Evolutionary conservation across 768 basidiomycete species (phyloP).

Genomic region (Tephrocybe sp.): DNA sequence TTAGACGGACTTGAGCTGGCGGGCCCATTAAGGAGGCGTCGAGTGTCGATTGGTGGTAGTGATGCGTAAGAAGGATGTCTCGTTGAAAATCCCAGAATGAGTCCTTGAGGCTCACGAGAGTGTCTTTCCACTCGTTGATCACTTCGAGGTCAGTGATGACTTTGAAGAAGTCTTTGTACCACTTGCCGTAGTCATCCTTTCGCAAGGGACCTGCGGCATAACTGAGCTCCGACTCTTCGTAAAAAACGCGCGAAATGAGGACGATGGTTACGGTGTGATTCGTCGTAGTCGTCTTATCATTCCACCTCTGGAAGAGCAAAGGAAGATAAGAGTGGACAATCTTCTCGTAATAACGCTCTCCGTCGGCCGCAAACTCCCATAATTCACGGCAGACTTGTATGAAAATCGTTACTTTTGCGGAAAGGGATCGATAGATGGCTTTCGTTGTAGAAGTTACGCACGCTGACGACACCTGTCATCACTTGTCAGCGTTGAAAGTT

Average conservation of each 20-base stretch:
- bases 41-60: constrained; percentile 70
- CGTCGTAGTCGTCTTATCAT: constrained; percentile 55
- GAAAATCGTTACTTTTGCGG: constrained; percentile 90
- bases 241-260: constrained; percentile 89
- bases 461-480: constrained; percentile 72
- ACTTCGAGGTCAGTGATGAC: constrained; percentile 92
- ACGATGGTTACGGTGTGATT: constrained; percentile 95
- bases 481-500: neutral
- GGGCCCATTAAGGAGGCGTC: constrained; percentile 39
- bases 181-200: constrained; percentile 67
- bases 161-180: constrained; percentile 97
- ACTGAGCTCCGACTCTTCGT: constrained; percentile 75
- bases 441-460: constrained; percentile 83
- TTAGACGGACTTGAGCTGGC: constrained; percentile 60
- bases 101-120: constrained; percentile 82
- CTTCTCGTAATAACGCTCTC: constrained; percentile 94
- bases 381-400: constrained; percentile 96
- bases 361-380: constrained; percentile 96
- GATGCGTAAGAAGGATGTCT: constrained; percentile 87
- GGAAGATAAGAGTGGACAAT: constrained; percentile 97
- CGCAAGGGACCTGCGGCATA: constrained; percentile 83
- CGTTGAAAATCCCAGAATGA: constrained; percentile 90
- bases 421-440: constrained; percentile 84
- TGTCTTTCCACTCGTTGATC: constrained; percentile 83
- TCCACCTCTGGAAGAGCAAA: constrained; percentile 82